Evolutionary conservation across 1,139 yeast genomes (phyloP).

Genomic region (Yamadazyma trypodendri): DNA sequence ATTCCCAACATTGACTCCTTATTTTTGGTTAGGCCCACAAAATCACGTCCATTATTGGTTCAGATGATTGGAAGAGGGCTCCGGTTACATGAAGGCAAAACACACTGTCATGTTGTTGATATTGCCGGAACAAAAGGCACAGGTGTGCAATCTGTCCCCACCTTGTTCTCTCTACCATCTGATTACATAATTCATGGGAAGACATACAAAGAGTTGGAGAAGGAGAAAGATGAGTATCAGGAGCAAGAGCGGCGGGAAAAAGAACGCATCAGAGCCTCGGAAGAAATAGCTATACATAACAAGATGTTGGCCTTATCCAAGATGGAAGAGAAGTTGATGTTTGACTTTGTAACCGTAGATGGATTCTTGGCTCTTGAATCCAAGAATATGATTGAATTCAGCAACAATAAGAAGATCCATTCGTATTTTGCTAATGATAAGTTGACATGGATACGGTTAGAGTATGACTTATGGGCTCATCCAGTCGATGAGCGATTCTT

Average conservation of each 20-base stretch:
- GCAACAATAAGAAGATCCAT: conserved; percentile 14
- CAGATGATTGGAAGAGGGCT: conserved; percentile 96
- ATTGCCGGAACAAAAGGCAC: conserved; percentile 62
- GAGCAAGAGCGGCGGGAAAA: conserved; percentile 14
- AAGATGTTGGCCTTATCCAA: conserved; percentile 16
- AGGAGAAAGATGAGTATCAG: conserved; percentile 22
- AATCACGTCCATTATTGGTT: conserved; percentile 64
- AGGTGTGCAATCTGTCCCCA: conserved; percentile 64
- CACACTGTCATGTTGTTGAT: conserved; percentile 72
- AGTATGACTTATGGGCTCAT: conserved; percentile 34
- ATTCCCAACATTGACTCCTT: conserved; percentile 87
- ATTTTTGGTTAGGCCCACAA: conserved; percentile 78
- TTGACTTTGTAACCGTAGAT: conserved; percentile 29
- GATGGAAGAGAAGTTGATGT: conserved; percentile 14
- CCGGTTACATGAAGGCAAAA: conserved; percentile 59
- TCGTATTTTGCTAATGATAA: conserved; percentile 15
- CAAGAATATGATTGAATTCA: conserved; percentile 14
- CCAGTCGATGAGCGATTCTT: conserved; percentile 18
- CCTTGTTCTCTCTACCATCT: conserved; percentile 46
- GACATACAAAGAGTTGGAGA: conserved; percentile 24
- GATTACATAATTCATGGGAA: conserved; percentile 31
- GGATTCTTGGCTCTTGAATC: conserved; percentile 30
- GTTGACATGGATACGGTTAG: conserved; percentile 30
- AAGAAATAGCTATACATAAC: conserved; percentile 16
- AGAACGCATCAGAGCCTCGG: conserved; percentile 18